These are phyloP conservation scores for Neodidymelliopsis sp. DNA, from an alignment of 2,329 filamentous ascomycete species.

Conservation along the genomic window DNA sequence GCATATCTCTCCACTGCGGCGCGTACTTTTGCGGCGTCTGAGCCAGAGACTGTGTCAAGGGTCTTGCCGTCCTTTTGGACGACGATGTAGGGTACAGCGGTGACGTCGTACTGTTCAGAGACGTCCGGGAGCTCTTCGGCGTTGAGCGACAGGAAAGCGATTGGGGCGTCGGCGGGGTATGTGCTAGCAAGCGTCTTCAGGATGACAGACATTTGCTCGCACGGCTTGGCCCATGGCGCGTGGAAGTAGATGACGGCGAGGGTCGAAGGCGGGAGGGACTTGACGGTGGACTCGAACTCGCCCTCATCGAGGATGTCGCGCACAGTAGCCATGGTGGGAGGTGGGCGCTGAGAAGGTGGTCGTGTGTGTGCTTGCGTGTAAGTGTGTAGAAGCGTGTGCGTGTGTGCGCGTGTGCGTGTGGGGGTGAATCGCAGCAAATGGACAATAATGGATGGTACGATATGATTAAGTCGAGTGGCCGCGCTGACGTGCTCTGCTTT, in stretches of 20 bases:
- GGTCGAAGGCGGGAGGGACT: constrained; percentile 71
- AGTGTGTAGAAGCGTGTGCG: background rate
- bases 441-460: constrained; percentile 7
- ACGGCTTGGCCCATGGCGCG: constrained; percentile 95
- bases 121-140: constrained; percentile 94
- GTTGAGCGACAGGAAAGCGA: constrained; percentile 89
- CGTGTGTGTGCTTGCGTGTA: background rate
- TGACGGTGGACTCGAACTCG: constrained; percentile 75
- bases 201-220: constrained; percentile 90
- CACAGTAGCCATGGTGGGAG: constrained; percentile 60
- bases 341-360: background rate
- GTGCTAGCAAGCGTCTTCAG: constrained; percentile 85
- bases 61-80: constrained; percentile 77
- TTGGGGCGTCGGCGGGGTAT: constrained; percentile 75
- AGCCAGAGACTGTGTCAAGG: constrained; percentile 86
- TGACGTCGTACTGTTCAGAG: constrained; percentile 91
- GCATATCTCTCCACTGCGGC: constrained; percentile 85
- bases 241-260: constrained; percentile 93
- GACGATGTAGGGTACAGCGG: constrained; percentile 91
- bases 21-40: constrained; percentile 85
- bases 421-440: background rate
- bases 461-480: constrained; percentile 30
- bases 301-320: constrained; percentile 76
- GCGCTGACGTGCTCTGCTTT: constrained; percentile 36
- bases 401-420: background rate